Conservation (phyloP, 2,329 filamentous ascomycete genomes). For the Curvularia hawaiiensis region DNA sequence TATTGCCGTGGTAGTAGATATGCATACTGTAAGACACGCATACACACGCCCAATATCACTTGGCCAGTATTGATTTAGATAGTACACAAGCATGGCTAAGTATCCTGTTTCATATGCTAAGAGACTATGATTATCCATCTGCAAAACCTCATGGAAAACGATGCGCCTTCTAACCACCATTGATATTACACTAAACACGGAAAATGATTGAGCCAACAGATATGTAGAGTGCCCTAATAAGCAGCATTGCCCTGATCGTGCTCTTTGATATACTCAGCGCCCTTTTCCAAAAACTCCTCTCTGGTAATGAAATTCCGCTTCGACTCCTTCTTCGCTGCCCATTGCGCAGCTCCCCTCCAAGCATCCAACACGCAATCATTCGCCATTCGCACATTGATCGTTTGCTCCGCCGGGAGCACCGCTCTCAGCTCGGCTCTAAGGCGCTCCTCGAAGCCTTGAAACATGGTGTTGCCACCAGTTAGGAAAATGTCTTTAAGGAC, state of each 20-base stretch:
- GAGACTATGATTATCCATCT: background rate
- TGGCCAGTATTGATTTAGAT: background rate
- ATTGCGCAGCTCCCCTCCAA: slow-evolving; percentile 90
- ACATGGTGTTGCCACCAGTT: slow-evolving; percentile 90
- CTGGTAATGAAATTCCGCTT: slow-evolving; percentile 71
- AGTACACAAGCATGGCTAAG: background rate
- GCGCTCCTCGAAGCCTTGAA: slow-evolving; percentile 86
- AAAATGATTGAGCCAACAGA: background rate
- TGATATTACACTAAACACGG: background rate
- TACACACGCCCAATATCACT: background rate
- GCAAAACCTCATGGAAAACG: background rate
- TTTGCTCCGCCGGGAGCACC: slow-evolving; percentile 72
- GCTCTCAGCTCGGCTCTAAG: slow-evolving; percentile 70
- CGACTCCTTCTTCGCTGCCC: slow-evolving; percentile 69
- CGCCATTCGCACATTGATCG: slow-evolving; percentile 74
- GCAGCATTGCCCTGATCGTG: slow-evolving; percentile 52
- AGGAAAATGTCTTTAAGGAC: slow-evolving; percentile 88
- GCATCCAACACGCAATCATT: slow-evolving; percentile 81
- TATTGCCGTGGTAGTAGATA: background rate
- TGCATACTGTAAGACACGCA: background rate
- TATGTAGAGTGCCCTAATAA: slow-evolving; percentile 7
- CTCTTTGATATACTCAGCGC: slow-evolving; percentile 89
- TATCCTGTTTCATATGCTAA: background rate
- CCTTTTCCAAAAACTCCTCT: slow-evolving; percentile 90
- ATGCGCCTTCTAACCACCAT: background rate